Percentiles rank a stretch among this genome's conserved stretches.
phyloP scores from a whole-genome alignment of 169 alveolate genomes.

The Plasmodium gaboni region DNA sequence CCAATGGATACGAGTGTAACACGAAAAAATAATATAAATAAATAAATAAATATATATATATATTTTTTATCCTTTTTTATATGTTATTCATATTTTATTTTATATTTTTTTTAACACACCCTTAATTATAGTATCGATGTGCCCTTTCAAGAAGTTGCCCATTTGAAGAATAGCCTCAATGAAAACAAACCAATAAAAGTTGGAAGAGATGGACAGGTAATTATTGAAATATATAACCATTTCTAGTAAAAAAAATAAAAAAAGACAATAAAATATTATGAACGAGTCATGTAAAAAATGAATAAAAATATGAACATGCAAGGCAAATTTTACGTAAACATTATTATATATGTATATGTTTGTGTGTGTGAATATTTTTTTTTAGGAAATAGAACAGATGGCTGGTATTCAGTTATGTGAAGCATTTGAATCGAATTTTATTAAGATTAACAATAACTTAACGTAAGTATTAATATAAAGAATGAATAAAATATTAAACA shows the following conservation, averaged over 20 bases:
- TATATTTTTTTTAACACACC: background rate
- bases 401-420: constrained; percentile 66
- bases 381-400: constrained; percentile 69
- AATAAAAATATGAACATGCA: constrained; percentile 4
- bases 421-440: constrained; percentile 55
- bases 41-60: background rate
- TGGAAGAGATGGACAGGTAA: constrained; percentile 83
- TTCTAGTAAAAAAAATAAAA: no score
- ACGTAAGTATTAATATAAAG: constrained; percentile 2
- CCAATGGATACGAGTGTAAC: constrained; percentile 80
- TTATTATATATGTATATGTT: background rate
- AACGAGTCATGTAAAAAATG: constrained; percentile 21
- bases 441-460: background rate
- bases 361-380: constrained; percentile 1
- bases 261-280: background rate
- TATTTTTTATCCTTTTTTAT: no score
- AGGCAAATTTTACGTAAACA: background rate
- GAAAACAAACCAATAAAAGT: constrained; percentile 78
- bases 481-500: background rate
- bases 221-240: background rate
- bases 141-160: constrained; percentile 76
- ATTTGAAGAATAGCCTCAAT: constrained; percentile 78
- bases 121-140: constrained; percentile 75
- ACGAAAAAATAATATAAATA: background rate
- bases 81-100: background rate